Evolutionary conservation across 2,329 filamentous ascomycete species (phyloP).

Genomic region (Parafenestella ontariensis): DNA sequence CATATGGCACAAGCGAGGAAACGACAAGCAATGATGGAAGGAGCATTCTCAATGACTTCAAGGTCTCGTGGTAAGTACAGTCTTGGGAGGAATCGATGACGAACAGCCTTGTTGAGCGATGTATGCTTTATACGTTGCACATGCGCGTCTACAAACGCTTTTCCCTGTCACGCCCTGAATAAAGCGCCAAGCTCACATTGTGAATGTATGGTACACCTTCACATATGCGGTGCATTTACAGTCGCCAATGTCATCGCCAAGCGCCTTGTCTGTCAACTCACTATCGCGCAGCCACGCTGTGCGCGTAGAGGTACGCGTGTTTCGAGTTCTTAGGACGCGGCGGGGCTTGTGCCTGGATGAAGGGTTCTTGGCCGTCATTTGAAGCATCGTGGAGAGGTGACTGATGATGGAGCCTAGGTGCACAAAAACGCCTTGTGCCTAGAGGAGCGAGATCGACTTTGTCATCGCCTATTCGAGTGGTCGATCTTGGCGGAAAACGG

Average conservation of each 20-base stretch:
- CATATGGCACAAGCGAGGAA: conserved; percentile 9
- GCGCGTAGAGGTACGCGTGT: neutral
- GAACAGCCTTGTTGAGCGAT: neutral
- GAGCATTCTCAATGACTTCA: conserved; percentile 10
- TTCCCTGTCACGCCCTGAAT: neutral
- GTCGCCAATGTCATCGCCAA: neutral
- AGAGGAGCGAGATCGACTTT: neutral
- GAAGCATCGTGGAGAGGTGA: neutral
- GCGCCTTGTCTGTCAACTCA: neutral
- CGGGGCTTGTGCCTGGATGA: neutral
- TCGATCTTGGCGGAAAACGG: conserved; percentile 4
- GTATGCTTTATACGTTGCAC: neutral
- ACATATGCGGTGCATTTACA: neutral
- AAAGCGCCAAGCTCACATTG: neutral
- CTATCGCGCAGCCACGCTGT: neutral
- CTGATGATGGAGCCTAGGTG: neutral
- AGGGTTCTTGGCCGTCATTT: neutral
- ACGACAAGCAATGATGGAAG: conserved; percentile 11
- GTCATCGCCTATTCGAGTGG: neutral
- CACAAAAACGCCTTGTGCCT: neutral
- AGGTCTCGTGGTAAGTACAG: too few species aligned
- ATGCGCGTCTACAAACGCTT: neutral
- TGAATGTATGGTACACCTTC: neutral
- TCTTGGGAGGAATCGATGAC: neutral
- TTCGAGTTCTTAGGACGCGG: neutral